Evolutionary conservation across 768 basidiomycete species (phyloP).

Genomic region (Leucocoprinus birnbaumii): DNA sequence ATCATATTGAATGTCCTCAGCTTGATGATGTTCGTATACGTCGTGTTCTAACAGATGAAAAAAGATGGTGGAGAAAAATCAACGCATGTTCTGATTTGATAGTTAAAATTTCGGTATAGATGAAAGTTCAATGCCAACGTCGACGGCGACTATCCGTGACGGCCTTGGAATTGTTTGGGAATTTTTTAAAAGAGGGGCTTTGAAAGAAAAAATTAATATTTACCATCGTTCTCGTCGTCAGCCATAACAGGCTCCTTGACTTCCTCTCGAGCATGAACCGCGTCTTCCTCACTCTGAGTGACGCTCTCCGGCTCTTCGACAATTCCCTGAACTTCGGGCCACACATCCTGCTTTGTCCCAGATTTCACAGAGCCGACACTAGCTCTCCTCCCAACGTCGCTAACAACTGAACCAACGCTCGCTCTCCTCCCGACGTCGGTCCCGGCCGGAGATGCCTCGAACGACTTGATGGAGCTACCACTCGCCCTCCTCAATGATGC

Average conservation of each 20-base stretch:
- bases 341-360: neutral
- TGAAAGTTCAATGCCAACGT: neutral
- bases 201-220: constrained; percentile 26
- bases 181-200: neutral
- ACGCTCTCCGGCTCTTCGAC: constrained; percentile 1
- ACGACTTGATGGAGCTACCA: neutral
- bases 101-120: neutral
- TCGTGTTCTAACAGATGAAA: constrained; percentile 4
- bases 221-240: constrained; percentile 27
- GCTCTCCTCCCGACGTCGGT: neutral
- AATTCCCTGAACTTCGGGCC: neutral
- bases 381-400: neutral
- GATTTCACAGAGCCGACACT: constrained; percentile 3
- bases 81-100: neutral
- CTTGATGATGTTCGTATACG: constrained; percentile 4
- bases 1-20: constrained; percentile 9
- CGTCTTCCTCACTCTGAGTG: neutral
- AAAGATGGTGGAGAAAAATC: neutral
- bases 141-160: neutral
- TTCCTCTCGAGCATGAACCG: neutral
- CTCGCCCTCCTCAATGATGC: neutral
- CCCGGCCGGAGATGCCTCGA: neutral
- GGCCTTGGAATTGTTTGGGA: neutral
- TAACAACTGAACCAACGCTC: no score
- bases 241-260: neutral